Evolutionary conservation across 2,329 filamentous ascomycete species (phyloP).

Genomic region (Pseudopyrenochaeta lycopersici): DNA sequence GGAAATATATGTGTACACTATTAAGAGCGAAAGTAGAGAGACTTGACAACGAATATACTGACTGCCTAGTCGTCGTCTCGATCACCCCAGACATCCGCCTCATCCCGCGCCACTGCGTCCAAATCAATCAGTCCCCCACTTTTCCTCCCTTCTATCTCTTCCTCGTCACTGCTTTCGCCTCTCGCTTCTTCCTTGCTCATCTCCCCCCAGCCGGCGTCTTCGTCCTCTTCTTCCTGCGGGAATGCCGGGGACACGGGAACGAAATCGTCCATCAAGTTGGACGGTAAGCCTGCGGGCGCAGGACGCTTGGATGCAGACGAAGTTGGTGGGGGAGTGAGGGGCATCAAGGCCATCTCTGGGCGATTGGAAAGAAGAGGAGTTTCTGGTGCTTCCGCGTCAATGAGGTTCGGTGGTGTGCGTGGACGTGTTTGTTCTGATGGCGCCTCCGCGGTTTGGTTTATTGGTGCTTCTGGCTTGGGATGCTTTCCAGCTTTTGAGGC

Average conservation of each 20-base stretch:
- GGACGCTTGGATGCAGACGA: constrained; percentile 12
- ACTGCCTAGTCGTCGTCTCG: constrained; percentile 28
- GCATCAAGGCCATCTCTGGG: constrained; percentile 47
- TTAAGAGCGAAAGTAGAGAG: too few species aligned
- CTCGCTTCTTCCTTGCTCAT: constrained; percentile 37
- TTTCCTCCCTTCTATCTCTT: constrained; percentile 19
- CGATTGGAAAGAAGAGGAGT: constrained; percentile 20
- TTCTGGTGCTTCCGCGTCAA: constrained; percentile 3
- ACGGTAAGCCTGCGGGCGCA: constrained; percentile 37
- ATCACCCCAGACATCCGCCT: constrained; percentile 48
- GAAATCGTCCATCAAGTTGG: constrained; percentile 46
- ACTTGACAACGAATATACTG: background rate
- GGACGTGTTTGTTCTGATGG: constrained; percentile 9
- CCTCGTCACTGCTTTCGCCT: constrained; percentile 19
- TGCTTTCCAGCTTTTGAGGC: constrained; percentile 6
- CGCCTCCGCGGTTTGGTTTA: background rate
- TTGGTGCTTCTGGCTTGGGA: background rate
- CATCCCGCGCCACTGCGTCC: constrained; percentile 46
- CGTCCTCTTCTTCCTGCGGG: constrained; percentile 28
- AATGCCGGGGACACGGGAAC: constrained; percentile 37
- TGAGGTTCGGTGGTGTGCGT: constrained; percentile 14
- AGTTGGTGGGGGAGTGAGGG: constrained; percentile 34
- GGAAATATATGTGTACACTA: too few species aligned
- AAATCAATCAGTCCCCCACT: constrained; percentile 39
- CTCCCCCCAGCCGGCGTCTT: constrained; percentile 47